Percentiles rank a stretch among this genome's conserved stretches.
Evolutionary conservation across 2,329 filamentous ascomycete species (phyloP).

Genomic region (Diaporthe nobilis): DNA sequence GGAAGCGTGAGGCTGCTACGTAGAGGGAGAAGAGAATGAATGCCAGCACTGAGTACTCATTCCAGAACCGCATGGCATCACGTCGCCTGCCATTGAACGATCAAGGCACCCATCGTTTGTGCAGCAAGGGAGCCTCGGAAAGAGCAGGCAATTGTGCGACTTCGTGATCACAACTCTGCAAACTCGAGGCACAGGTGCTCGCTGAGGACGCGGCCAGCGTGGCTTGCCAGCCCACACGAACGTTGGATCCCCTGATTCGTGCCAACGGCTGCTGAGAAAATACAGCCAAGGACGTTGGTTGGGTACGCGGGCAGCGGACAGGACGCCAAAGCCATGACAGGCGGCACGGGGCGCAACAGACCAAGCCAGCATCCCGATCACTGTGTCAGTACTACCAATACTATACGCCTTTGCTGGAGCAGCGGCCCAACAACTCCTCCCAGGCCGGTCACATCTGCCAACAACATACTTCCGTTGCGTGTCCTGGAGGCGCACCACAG

Average conservation of each 20-base stretch:
- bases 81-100: conserved; percentile 1
- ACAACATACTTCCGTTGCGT: conserved; percentile 5
- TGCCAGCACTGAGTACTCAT: too few species aligned
- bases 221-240: conserved; percentile 19
- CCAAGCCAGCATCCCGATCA: conserved; percentile 10
- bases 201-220: conserved; percentile 9
- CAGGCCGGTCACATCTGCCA: conserved; percentile 8
- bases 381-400: neutral
- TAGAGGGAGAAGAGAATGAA: neutral
- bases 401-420: conserved; percentile 1
- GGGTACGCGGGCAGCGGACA: conserved; percentile 1
- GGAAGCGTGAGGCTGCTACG: neutral
- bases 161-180: neutral
- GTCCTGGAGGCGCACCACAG: conserved; percentile 7
- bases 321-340: conserved; percentile 24
- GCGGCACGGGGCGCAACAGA: conserved; percentile 29
- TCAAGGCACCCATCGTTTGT: neutral
- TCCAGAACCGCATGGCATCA: neutral
- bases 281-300: neutral
- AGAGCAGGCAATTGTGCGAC: conserved; percentile 17
- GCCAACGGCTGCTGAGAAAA: conserved; percentile 17
- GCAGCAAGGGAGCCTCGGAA: conserved; percentile 23
- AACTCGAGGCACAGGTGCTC: conserved; percentile 12
- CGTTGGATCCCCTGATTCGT: conserved; percentile 15
- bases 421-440: neutral